A percentile compares a stretch with the other conserved stretches of the same genome.
phyloP scores from a whole-genome alignment of 257 asterid species.

The Solanum arcanum region DNA sequence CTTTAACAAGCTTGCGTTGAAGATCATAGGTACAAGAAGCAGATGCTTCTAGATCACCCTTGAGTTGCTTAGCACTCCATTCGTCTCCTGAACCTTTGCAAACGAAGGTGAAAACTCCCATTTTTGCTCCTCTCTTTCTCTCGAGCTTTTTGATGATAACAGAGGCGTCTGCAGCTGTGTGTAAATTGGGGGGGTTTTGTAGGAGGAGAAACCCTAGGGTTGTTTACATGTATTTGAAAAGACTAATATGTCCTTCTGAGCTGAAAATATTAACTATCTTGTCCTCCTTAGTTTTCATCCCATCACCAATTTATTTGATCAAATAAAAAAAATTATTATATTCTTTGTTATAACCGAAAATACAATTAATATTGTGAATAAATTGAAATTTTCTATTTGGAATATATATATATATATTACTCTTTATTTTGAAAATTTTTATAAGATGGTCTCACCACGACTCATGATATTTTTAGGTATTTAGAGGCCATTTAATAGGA shows the following conservation, averaged over 20 bases:
- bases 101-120: conserved; percentile 68
- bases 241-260: background rate
- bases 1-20: conserved; percentile 80
- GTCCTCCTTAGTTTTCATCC: background rate
- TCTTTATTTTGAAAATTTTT: too few relatives aligned
- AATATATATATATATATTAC: too few relatives aligned
- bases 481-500: background rate
- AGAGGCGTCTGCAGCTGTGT: background rate
- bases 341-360: background rate
- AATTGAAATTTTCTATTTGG: background rate
- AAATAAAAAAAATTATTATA: too few relatives aligned
- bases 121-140: background rate
- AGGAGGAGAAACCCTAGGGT: background rate
- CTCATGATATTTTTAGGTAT: background rate
- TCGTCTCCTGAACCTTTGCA: conserved; percentile 28
- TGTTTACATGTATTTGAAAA: background rate
- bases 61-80: conserved; percentile 52
- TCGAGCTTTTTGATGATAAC: background rate
- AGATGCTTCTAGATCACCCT: conserved; percentile 49
- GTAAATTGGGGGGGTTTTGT: background rate
- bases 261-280: background rate
- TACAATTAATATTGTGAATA: background rate
- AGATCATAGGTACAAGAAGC: conserved; percentile 37
- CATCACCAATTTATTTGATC: background rate
- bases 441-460: background rate